A percentile compares a stretch with the other conserved stretches of the same genome.
Conservation (phyloP, 129 eudicot genomes). For the Saposhnikovia divaricata region DNA sequence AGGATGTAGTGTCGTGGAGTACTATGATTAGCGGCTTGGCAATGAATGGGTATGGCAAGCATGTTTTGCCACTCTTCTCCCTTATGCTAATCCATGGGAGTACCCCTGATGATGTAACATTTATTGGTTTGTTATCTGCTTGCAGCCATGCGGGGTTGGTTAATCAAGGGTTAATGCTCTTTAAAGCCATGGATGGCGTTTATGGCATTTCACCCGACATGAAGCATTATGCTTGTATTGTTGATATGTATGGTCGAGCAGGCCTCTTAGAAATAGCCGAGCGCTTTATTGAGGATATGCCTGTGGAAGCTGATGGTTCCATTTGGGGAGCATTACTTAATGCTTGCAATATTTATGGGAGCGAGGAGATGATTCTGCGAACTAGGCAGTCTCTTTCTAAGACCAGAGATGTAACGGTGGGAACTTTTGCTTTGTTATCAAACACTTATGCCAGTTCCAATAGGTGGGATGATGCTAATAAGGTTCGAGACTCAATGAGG, state of each 20-base stretch:
- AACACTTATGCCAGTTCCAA: constrained; percentile 15
- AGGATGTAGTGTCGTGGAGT: constrained; percentile 29
- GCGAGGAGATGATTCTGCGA: constrained; percentile 17
- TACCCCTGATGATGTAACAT: constrained; percentile 30
- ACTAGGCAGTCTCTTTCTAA: constrained; percentile 11
- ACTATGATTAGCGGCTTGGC: constrained; percentile 36
- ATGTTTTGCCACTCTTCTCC: constrained; percentile 25
- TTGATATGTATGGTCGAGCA: constrained; percentile 13
- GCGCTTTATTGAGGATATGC: not conserved
- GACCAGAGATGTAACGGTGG: constrained; percentile 19
- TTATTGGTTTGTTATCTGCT: constrained; percentile 29
- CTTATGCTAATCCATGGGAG: constrained; percentile 34
- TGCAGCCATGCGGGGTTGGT: constrained; percentile 10
- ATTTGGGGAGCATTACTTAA: constrained; percentile 11
- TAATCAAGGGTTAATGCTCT: constrained; percentile 4
- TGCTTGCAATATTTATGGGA: constrained; percentile 10
- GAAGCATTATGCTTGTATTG: constrained; percentile 5
- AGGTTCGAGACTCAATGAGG: constrained; percentile 10
- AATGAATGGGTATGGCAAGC: constrained; percentile 27
- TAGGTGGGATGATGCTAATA: constrained; percentile 7
- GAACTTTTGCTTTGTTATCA: constrained; percentile 26
- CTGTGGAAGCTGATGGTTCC: constrained; percentile 4
- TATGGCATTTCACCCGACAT: not conserved
- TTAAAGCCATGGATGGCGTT: constrained; percentile 6
- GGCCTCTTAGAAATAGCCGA: constrained; percentile 2